A percentile compares a stretch with the other conserved stretches of the same genome.
Conservation (phyloP, 352 stramenopile species). For the Phytopythium cucurbitacearum region DNA sequence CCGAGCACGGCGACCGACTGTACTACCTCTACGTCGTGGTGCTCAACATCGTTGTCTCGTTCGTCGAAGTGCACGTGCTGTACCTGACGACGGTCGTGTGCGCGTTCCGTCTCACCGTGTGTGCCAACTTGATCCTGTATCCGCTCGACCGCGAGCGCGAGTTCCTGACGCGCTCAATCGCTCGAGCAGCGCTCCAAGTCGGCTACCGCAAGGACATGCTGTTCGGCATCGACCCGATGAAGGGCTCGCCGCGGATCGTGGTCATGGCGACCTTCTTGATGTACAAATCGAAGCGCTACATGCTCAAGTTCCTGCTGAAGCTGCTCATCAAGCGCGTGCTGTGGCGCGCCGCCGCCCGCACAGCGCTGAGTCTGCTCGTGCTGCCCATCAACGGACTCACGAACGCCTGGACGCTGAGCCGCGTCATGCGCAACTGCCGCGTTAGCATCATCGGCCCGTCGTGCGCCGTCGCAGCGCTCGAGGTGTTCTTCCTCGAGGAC, state of each 20-base stretch:
- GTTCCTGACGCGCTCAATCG: conserved; percentile 42
- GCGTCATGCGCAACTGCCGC: conserved; percentile 42
- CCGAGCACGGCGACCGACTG: neutral
- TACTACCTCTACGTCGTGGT: conserved; percentile 29
- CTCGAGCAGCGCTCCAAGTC: conserved; percentile 40
- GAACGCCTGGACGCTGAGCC: conserved; percentile 40
- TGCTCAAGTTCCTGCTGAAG: conserved; percentile 53
- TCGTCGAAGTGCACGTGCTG: conserved; percentile 39
- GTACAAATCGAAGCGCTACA: conserved; percentile 50
- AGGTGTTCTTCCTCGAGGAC: conserved; percentile 27
- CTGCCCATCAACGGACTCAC: conserved; percentile 42
- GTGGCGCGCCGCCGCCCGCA: conserved; percentile 39
- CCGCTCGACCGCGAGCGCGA: conserved; percentile 44
- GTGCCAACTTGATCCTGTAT: conserved; percentile 35
- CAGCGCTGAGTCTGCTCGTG: conserved; percentile 31
- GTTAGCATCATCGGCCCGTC: conserved; percentile 45
- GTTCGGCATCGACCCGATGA: conserved; percentile 54
- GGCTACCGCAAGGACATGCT: conserved; percentile 33
- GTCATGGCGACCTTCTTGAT: conserved; percentile 34
- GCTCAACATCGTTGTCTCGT: conserved; percentile 43
- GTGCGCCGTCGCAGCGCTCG: conserved; percentile 27
- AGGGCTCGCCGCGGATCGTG: conserved; percentile 31
- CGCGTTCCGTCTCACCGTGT: conserved; percentile 40
- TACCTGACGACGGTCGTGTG: conserved; percentile 34
- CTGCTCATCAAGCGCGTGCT: conserved; percentile 49